Base-by-base conservation (phyloP, 257 asterid species). In the Penstemon newberryi region DNA sequence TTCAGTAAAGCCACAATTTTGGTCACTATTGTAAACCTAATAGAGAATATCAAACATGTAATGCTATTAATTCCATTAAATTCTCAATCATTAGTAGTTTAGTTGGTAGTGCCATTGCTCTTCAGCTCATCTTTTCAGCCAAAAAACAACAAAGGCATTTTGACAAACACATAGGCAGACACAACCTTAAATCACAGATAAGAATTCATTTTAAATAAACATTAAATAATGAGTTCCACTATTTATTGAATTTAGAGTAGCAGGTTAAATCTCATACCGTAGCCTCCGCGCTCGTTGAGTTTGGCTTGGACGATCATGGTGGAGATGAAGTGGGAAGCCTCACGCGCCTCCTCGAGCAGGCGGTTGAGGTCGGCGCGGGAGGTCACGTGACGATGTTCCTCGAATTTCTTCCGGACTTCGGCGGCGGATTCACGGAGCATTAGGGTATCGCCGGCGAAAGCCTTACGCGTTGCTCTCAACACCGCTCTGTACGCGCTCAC, bases 231-330 rank as follows among this genome's bases (percentile, higher is more conserved):
- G 15, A 33, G 8, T 25, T 25, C 33, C 33, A 25, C 33, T 25
- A 25, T 25, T 25, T 25, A 25, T 25, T 25, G 2, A 37, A 57
- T 11, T 8, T 12, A 5, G 36, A 45, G 7, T 5, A 7, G 3
- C 6, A 8, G 5, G 8, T 38, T 0, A 52, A 7, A 12, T 4
- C 39, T 12, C 63, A n/a, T 82, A 92, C 98, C 99, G 52, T 90
- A 94, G 54, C 95, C 89, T 54, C 99, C 97, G 58, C 89, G 89
- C 0, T 87, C 86, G 69, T 74, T 91, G 85, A 89, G 95, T 84
- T 88, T 91, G 70, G 97, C 99, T 76, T 91, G 99, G 39, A 94
- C 97, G 70, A 89, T 83, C 96, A 84, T 87, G 77, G 82, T 91
- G 39, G 96, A 79, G 68, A 91, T 87, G 92, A 91, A 94, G 15